Percentiles rank a stretch among this genome's conserved stretches.
phyloP scores from a whole-genome alignment of 2,329 filamentous ascomycete genomes.

The Fusarium heterosporum region DNA sequence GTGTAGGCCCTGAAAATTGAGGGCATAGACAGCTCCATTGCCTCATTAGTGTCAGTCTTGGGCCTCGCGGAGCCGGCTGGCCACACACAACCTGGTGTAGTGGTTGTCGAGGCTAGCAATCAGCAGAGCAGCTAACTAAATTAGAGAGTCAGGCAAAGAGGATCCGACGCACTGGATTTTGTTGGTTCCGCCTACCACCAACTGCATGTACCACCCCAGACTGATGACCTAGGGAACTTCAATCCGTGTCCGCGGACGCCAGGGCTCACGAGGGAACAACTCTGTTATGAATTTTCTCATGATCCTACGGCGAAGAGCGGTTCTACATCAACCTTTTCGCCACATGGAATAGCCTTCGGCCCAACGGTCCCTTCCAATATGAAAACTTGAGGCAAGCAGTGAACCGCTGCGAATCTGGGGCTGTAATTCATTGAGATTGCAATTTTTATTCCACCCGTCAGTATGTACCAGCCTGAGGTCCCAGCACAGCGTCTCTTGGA shows the following conservation, averaged over 20 bases:
- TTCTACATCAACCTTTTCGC: background rate
- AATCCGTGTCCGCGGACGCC: conserved; percentile 34
- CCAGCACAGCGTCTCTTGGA: conserved; percentile 42
- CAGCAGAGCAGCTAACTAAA: conserved; percentile 39
- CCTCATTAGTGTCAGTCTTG: conserved; percentile 39
- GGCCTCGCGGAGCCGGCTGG: conserved; percentile 48
- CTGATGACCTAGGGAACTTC: conserved; percentile 37
- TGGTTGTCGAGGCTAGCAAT: conserved; percentile 31
- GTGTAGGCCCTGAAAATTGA: conserved; percentile 35
- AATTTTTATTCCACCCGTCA: conserved; percentile 27
- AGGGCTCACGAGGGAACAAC: conserved; percentile 25
- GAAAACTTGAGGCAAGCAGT: conserved; percentile 17
- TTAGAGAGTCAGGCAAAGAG: conserved; percentile 34
- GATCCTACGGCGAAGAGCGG: background rate
- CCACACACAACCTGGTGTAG: conserved; percentile 40
- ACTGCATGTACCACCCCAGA: conserved; percentile 39
- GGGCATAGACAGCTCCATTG: conserved; percentile 41
- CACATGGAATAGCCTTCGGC: conserved; percentile 1
- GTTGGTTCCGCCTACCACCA: conserved; percentile 36
- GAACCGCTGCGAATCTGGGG: conserved; percentile 34
- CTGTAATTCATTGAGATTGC: conserved; percentile 30
- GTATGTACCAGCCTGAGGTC: conserved; percentile 43
- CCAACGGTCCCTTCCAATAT: conserved; percentile 9
- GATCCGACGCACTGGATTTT: conserved; percentile 44
- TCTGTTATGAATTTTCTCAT: conserved; percentile 5